Base-by-base conservation (phyloP, 495 filamentous ascomycete genomes). In the Bathelium albidoporum region DNA sequence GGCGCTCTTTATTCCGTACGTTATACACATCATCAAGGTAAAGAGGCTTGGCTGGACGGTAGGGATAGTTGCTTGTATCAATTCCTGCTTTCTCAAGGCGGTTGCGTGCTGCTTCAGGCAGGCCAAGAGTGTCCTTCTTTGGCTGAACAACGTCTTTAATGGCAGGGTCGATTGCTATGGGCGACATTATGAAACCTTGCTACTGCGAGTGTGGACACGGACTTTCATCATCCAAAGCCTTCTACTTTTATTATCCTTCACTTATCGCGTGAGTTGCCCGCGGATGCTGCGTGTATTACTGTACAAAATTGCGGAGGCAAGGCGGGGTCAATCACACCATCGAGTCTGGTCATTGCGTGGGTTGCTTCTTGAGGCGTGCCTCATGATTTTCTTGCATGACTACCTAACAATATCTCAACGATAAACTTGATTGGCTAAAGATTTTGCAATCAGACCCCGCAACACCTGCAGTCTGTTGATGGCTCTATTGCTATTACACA, bases 11-110 rank as follows among this genome's bases (percentile, higher is more conserved):
- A 72, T 80, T 73, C 10, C 86, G 78, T 65, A 90, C 83, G 9
- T 80, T 80, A 69, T 80, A 82, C 2, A 86, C 85, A 62, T 89
- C 86, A 61, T 89, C 82, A 2, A 86, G 71, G 68, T 83, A 89
- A 2, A 88, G 75, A 9, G 86, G 86, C 62, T 79, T 80, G 1
- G 81, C 77, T 2, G 85, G 87, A 2, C 85, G 81, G 64, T 88
- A 87, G 0, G 87, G 86, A 63, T 89, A 89, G 0, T 80, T 73
- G 1, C 82, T 83, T 12, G 88, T 75, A 67, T 88, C 84, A 60
- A 88, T 80, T 1, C 82, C 85, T 0, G 83, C 82, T 59, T 84
- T 86, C 61, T 83, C 82, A 5, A 88, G 77, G 12, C 86, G 80
- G 41, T 75, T 74, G 22, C 80, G 77, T 1, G 83, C 76, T 12